These are phyloP conservation scores for Curvularia lunata DNA, from an alignment of 2,329 filamentous ascomycete genomes.

Conservation along the genomic window DNA sequence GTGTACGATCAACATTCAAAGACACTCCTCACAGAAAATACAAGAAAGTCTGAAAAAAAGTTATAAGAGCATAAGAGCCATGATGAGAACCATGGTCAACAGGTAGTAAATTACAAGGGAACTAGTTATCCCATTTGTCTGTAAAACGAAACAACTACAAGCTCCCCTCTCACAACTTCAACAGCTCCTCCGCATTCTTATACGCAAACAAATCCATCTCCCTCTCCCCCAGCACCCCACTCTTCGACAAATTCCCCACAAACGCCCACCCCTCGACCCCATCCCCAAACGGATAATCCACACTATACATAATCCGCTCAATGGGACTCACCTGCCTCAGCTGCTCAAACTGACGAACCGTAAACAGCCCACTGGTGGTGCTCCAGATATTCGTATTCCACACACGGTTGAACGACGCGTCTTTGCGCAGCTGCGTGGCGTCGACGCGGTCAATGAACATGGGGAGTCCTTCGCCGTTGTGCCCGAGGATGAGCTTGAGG, in stretches of 20 bases:
- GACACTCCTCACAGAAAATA: no score
- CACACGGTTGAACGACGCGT: not conserved
- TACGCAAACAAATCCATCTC: not conserved
- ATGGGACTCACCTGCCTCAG: not conserved
- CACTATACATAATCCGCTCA: not conserved
- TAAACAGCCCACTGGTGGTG: not conserved
- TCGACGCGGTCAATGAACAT: not conserved
- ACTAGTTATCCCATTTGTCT: no score
- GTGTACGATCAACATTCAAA: no score
- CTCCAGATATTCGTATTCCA: not conserved
- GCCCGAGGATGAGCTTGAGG: conserved; percentile 1
- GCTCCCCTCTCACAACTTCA: not conserved
- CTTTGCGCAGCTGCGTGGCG: not conserved
- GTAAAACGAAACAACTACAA: no score
- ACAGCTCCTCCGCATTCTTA: not conserved
- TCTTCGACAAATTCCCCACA: not conserved
- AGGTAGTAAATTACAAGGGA: no score
- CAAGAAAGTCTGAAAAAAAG: no score
- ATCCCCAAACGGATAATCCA: not conserved
- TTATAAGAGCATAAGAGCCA: no score
- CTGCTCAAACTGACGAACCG: not conserved
- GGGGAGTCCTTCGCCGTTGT: not conserved
- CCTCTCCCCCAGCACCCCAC: not conserved
- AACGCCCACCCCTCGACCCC: not conserved
- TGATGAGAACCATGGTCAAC: no score